A percentile compares a stretch with the other conserved stretches of the same genome.
These are phyloP conservation scores for Rutstroemia sydowiana DNA, from an alignment of 2,329 filamentous ascomycete species.

Conservation along the genomic window DNA sequence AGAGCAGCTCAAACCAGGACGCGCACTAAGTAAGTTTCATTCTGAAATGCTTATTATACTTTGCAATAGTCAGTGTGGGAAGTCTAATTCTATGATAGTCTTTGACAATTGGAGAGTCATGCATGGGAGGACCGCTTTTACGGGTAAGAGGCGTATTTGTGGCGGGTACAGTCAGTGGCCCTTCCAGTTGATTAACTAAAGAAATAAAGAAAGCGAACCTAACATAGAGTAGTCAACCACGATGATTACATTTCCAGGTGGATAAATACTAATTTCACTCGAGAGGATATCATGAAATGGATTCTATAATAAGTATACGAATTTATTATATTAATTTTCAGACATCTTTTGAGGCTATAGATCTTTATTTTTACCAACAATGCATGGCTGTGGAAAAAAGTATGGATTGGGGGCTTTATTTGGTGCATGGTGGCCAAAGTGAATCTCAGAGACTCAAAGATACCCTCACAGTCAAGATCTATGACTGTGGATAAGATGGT, in stretches of 20 bases:
- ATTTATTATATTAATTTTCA: no score
- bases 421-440: no score
- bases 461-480: no score
- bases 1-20: conserved; percentile 75
- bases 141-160: conserved; percentile 78
- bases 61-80: not conserved
- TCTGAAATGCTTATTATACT: not conserved
- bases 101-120: conserved; percentile 96
- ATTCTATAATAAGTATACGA: conserved; percentile 19
- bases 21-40: conserved; percentile 63
- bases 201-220: not conserved
- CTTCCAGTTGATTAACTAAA: not conserved
- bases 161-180: conserved; percentile 73
- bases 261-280: conserved; percentile 58
- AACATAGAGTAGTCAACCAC: conserved; percentile 51
- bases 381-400: no score
- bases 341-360: no score
- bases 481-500: no score
- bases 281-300: conserved; percentile 21
- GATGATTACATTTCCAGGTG: conserved; percentile 77
- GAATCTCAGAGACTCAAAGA: no score
- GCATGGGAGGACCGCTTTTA: conserved; percentile 78
- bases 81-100: conserved; percentile 42
- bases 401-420: no score
- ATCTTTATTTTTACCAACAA: no score